Conservation (phyloP, 352 stramenopile species). For the Pythium periplocum region DNA sequence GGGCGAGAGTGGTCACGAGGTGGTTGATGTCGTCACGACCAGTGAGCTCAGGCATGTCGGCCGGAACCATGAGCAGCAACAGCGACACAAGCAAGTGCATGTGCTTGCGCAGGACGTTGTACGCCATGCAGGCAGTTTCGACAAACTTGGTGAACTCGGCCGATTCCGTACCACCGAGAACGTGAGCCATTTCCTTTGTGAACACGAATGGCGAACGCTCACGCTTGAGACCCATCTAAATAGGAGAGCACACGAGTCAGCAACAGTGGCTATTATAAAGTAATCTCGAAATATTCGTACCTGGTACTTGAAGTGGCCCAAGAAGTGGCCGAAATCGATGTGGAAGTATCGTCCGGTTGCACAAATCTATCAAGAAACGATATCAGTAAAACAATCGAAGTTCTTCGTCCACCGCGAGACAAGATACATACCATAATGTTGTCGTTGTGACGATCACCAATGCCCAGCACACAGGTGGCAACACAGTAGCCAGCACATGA, state of each 20-base stretch:
- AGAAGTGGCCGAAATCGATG: slow-evolving; percentile 87
- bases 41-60: slow-evolving; percentile 79
- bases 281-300: slow-evolving; percentile 14
- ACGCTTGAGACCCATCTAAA: slow-evolving; percentile 69
- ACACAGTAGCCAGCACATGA: slow-evolving; percentile 92
- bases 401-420: background rate
- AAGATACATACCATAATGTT: slow-evolving; percentile 90
- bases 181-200: slow-evolving; percentile 85
- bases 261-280: no score
- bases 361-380: slow-evolving; percentile 35
- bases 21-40: slow-evolving; percentile 84
- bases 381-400: slow-evolving; percentile 1
- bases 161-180: slow-evolving; percentile 71
- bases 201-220: slow-evolving; percentile 87
- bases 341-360: slow-evolving; percentile 83
- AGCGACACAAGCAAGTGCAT: slow-evolving; percentile 83
- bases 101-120: slow-evolving; percentile 77
- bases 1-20: slow-evolving; percentile 67
- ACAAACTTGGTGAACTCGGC: slow-evolving; percentile 73
- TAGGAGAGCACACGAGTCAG: background rate
- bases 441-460: slow-evolving; percentile 94
- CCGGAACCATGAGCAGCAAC: slow-evolving; percentile 84
- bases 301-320: slow-evolving; percentile 87
- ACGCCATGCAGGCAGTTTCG: slow-evolving; percentile 64
- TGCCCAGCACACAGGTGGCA: slow-evolving; percentile 91